These are phyloP conservation scores for Globisporangium parvum DNA, from an alignment of 352 stramenopile genomes.

Conservation along the genomic window DNA sequence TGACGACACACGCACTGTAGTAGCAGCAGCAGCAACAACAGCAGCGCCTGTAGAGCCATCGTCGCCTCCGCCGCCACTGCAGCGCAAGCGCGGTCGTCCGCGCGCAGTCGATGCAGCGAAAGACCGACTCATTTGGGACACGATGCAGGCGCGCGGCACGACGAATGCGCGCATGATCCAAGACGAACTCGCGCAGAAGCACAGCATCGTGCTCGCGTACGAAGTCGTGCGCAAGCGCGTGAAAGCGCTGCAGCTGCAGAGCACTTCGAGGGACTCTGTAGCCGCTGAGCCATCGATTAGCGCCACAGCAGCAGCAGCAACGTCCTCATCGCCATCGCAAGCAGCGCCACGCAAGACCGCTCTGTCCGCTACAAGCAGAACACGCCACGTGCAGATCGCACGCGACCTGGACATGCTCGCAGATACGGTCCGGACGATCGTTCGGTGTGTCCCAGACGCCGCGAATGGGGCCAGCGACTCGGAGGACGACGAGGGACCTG, in stretches of 20 bases:
- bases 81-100: constrained; percentile 11
- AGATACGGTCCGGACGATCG: constrained; percentile 51
- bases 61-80: background rate
- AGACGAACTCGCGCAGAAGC: constrained; percentile 16
- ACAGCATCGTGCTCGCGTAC: constrained; percentile 21
- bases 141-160: constrained; percentile 16
- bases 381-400: constrained; percentile 12
- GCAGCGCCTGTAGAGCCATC: background rate
- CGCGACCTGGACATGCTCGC: constrained; percentile 53
- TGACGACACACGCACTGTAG: too few species aligned
- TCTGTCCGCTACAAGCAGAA: background rate
- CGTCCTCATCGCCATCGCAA: background rate
- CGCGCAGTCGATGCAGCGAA: constrained; percentile 8
- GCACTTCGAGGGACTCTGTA: background rate
- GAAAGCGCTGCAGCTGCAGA: constrained; percentile 15
- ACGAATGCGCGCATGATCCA: constrained; percentile 18
- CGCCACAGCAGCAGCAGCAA: background rate
- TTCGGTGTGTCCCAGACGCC: constrained; percentile 18
- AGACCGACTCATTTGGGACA: constrained; percentile 10
- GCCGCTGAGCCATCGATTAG: background rate
- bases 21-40: too few species aligned
- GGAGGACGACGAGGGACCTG: background rate
- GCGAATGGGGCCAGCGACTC: background rate
- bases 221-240: constrained; percentile 20
- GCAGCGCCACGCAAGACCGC: constrained; percentile 1